Evolutionary conservation across 306 rosid genomes (phyloP).

Genomic region (Acacia acuminata): DNA sequence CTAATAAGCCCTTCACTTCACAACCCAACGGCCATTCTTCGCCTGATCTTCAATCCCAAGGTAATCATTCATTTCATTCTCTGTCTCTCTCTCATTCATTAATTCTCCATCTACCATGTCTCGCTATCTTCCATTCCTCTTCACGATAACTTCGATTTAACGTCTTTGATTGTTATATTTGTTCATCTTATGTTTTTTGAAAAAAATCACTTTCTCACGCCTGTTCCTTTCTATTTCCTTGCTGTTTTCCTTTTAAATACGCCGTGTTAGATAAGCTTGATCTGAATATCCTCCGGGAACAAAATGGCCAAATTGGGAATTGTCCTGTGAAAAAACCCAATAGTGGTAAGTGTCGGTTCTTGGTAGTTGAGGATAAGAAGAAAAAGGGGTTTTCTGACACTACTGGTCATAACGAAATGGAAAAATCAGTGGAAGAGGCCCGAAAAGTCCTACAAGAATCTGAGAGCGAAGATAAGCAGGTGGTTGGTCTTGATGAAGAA

Average conservation of each 20-base stretch:
- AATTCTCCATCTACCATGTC: not conserved
- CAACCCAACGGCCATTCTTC: slow-evolving; percentile 44
- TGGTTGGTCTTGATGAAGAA: slow-evolving; percentile 16
- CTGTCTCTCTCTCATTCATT: not conserved
- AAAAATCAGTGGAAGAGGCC: slow-evolving; percentile 36
- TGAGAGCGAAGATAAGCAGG: slow-evolving; percentile 23
- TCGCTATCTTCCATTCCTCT: not conserved
- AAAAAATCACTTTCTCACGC: not conserved
- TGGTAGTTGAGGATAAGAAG: slow-evolving; percentile 15
- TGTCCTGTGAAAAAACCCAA: slow-evolving; percentile 3
- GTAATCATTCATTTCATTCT: not conserved
- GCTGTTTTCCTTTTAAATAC: not conserved
- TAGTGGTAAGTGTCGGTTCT: not conserved
- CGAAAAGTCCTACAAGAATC: slow-evolving; percentile 22
- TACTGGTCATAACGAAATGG: slow-evolving; percentile 44
- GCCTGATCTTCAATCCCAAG: slow-evolving; percentile 40
- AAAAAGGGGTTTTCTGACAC: not conserved
- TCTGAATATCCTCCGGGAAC: slow-evolving; percentile 6
- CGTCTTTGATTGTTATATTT: slow-evolving; percentile 17
- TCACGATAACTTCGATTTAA: not conserved
- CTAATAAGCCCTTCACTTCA: slow-evolving; percentile 3
- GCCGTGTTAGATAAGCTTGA: not conserved
- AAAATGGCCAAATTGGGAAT: not conserved
- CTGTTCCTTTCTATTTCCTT: not conserved
- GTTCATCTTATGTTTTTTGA: not conserved